These are phyloP conservation scores for Mycena vitilis DNA, from an alignment of 768 basidiomycete genomes.

Conservation along the genomic window DNA sequence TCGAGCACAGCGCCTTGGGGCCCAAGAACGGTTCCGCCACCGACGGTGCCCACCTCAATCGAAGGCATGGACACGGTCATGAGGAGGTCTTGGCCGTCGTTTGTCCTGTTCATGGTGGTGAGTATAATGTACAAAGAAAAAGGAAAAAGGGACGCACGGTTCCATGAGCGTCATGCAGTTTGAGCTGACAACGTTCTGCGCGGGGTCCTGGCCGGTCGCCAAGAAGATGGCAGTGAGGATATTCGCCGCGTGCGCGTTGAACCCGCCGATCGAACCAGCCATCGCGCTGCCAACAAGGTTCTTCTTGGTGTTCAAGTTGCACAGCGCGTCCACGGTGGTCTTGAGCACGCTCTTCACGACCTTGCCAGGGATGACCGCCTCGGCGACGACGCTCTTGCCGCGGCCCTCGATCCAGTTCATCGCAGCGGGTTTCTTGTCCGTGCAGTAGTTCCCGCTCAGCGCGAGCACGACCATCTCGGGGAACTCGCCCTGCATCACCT, in stretches of 20 bases:
- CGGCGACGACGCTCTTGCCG: conserved; percentile 97
- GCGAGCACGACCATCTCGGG: conserved; percentile 93
- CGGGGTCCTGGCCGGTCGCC: conserved; percentile 98
- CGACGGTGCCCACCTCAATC: conserved; percentile 98
- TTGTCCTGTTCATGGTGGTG: conserved; percentile 64
- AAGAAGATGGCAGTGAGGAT: conserved; percentile 96
- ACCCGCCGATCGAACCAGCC: conserved; percentile 98
- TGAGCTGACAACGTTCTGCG: conserved; percentile 98
- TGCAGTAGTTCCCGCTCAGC: conserved; percentile 97
- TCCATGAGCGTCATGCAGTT: conserved; percentile 99
- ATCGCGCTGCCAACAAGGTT: conserved; percentile 97
- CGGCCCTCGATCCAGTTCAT: conserved; percentile 99
- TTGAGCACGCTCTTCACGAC: conserved; percentile 92
- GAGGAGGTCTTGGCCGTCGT: conserved; percentile 90
- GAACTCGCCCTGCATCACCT: conserved; percentile 79
- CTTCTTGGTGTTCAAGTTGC: conserved; percentile 96
- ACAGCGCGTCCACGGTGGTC: conserved; percentile 91
- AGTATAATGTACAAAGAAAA: conserved; percentile 13
- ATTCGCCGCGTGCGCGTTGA: conserved; percentile 98
- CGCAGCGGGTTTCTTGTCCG: conserved; percentile 99
- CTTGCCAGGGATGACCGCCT: conserved; percentile 91
- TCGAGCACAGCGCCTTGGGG: conserved; percentile 93
- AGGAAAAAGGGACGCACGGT: conserved; percentile 70
- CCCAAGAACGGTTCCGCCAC: conserved; percentile 92
- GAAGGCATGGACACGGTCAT: conserved; percentile 98